Conservation (phyloP, 805 yeast genomes). For the Suhomyces sp. region DNA sequence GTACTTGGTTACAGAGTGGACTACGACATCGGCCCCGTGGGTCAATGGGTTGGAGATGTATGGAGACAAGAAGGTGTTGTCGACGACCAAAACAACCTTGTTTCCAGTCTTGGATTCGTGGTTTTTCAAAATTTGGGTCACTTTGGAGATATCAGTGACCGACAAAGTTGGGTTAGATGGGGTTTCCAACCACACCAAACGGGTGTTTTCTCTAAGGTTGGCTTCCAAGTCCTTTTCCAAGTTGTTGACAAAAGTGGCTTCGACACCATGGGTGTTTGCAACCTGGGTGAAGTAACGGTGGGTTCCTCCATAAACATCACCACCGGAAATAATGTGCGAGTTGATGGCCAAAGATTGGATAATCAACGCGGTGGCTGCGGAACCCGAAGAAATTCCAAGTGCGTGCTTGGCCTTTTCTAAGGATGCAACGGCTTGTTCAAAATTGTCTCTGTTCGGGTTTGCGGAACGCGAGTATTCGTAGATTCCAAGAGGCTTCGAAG, state of each 20-base stretch:
- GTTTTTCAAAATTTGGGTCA: conserved; percentile 51
- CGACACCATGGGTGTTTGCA: conserved; percentile 75
- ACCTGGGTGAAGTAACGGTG: conserved; percentile 88
- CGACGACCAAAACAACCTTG: conserved; percentile 67
- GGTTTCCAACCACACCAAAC: conserved; percentile 82
- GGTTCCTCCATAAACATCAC: conserved; percentile 90
- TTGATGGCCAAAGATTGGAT: conserved; percentile 71
- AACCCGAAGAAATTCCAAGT: conserved; percentile 80
- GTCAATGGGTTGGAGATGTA: conserved; percentile 80
- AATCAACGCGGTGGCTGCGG: conserved; percentile 77
- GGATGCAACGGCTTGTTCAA: conserved; percentile 76
- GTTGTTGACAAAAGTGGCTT: conserved; percentile 63
- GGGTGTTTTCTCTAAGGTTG: conserved; percentile 60
- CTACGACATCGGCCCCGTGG: conserved; percentile 83
- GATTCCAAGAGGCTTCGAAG: conserved; percentile 71
- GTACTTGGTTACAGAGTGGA: conserved; percentile 87
- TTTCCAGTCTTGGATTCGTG: conserved; percentile 46
- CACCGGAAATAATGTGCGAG: conserved; percentile 73
- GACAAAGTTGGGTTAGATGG: conserved; percentile 87
- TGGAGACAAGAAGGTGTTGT: conserved; percentile 86
- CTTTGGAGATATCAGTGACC: conserved; percentile 69
- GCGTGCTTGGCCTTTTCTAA: conserved; percentile 75
- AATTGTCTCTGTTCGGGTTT: conserved; percentile 82
- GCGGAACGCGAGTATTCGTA: conserved; percentile 84
- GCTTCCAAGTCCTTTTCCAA: conserved; percentile 56